Evolutionary conservation across 2,329 filamentous ascomycete species (phyloP).

Genomic region (Claviceps sp.): DNA sequence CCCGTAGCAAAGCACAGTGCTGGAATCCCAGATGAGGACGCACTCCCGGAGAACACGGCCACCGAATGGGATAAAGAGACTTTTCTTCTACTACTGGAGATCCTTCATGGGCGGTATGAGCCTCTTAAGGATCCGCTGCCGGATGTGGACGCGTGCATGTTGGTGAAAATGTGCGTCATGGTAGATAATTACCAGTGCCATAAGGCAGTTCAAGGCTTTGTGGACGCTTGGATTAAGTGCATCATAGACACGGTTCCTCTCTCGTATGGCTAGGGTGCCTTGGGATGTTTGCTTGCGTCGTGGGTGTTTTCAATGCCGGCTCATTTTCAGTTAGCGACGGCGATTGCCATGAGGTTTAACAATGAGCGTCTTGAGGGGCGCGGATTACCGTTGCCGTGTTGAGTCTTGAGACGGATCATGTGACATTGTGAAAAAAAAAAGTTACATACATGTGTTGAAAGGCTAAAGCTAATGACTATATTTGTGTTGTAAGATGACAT

Average conservation of each 20-base stretch:
- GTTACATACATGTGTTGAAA: not conserved
- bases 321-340: no score
- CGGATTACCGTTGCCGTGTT: no score
- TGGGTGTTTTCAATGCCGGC: not conserved
- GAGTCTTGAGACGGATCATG: no score
- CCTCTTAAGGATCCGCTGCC: conserved; percentile 5
- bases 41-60: not conserved
- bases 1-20: no score
- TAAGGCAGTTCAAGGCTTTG: conserved; percentile 27
- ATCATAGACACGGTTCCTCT: not conserved
- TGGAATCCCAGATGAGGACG: no score
- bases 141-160: conserved; percentile 21
- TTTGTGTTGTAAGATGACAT: not conserved
- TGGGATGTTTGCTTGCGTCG: not conserved
- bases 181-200: conserved; percentile 29
- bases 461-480: not conserved
- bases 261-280: not conserved
- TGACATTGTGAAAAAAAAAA: no score
- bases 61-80: not conserved
- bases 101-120: not conserved
- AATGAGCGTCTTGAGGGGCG: no score
- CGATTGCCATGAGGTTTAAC: no score
- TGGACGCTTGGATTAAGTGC: not conserved
- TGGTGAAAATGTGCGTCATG: conserved; percentile 29
- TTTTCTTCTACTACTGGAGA: not conserved